Conservation (phyloP, 2,329 filamentous ascomycete species). For the Microcyclospora pomicola region DNA sequence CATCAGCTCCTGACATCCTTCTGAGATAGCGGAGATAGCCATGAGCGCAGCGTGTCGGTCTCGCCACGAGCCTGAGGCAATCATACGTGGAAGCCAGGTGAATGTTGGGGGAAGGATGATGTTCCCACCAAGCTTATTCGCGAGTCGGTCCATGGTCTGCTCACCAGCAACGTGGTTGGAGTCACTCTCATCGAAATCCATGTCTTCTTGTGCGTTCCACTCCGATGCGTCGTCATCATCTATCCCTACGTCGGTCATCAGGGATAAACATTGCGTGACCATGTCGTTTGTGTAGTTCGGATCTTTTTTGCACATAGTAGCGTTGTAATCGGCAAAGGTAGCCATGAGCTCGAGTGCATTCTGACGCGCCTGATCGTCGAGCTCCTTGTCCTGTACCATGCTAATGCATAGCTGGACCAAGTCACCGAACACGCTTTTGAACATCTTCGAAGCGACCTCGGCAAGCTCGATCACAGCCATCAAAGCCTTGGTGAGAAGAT, state of each 20-base stretch:
- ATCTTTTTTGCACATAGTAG: conserved; percentile 90
- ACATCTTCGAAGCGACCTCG: conserved; percentile 93
- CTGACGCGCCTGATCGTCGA: conserved; percentile 78
- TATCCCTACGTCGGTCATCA: conserved; percentile 93
- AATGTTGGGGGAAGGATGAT: conserved; percentile 89
- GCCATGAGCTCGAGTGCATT: conserved; percentile 96
- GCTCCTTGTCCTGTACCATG: conserved; percentile 89
- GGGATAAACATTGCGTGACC: conserved; percentile 93
- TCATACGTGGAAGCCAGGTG: conserved; percentile 94
- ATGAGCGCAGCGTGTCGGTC: conserved; percentile 94
- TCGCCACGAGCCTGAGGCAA: conserved; percentile 86
- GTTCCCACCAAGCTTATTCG: conserved; percentile 92
- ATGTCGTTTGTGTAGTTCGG: conserved; percentile 84
- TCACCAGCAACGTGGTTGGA: conserved; percentile 95
- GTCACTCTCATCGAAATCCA: conserved; percentile 91
- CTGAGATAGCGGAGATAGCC: conserved; percentile 97
- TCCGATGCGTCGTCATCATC: conserved; percentile 92
- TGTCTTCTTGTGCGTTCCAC: conserved; percentile 86
- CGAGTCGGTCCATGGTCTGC: conserved; percentile 93
- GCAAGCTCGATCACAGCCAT: conserved; percentile 87
- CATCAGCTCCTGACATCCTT: conserved; percentile 94
- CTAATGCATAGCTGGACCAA: conserved; percentile 86
- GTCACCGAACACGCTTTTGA: conserved; percentile 84
- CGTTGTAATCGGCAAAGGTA: conserved; percentile 89
- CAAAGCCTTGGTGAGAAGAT: conserved; percentile 79